A percentile compares a stretch with the other conserved stretches of the same genome.
Conservation (phyloP, 2,329 filamentous ascomycete genomes). For the Exophiala dermatitidis region DNA sequence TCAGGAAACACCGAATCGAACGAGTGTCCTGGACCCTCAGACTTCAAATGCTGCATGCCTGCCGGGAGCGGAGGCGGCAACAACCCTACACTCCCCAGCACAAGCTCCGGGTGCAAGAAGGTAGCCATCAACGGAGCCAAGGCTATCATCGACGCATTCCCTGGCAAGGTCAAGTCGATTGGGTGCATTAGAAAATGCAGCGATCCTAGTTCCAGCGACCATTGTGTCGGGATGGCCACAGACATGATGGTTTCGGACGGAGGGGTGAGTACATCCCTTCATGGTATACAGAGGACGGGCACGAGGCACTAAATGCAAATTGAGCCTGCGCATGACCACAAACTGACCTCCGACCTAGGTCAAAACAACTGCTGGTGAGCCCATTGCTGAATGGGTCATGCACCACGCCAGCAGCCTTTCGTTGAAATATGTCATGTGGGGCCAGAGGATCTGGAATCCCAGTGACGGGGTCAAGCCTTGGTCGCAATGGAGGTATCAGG, state of each 20-base stretch:
- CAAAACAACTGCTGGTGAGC: conserved; percentile 35
- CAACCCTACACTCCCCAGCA: conserved; percentile 15
- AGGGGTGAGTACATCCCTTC: conserved; percentile 26
- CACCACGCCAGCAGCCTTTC: conserved; percentile 35
- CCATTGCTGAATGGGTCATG: conserved; percentile 47
- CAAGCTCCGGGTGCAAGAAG: conserved; percentile 24
- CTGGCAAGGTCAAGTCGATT: conserved; percentile 25
- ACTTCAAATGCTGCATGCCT: conserved; percentile 28
- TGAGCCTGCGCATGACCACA: too few relatives aligned
- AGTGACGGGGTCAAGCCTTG: conserved; percentile 36
- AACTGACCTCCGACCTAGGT: conserved; percentile 24
- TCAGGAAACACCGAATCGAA: conserved; percentile 18
- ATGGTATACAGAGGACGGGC: too few relatives aligned
- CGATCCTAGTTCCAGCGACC: conserved; percentile 24
- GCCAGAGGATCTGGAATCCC: conserved; percentile 44
- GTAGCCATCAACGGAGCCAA: conserved; percentile 23
- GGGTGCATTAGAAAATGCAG: conserved; percentile 26
- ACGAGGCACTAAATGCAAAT: too few relatives aligned
- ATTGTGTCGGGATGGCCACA: conserved; percentile 30
- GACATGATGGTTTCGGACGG: conserved; percentile 31
- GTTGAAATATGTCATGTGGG: conserved; percentile 48
- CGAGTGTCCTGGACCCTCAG: conserved; percentile 25
- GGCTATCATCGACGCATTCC: conserved; percentile 23
- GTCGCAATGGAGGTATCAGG: conserved; percentile 33
- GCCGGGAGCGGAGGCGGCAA: conserved; percentile 11